A percentile compares a stretch with the other conserved stretches of the same genome.
Conservation (phyloP, 768 basidiomycete genomes). For the Tulasnella sp. region DNA sequence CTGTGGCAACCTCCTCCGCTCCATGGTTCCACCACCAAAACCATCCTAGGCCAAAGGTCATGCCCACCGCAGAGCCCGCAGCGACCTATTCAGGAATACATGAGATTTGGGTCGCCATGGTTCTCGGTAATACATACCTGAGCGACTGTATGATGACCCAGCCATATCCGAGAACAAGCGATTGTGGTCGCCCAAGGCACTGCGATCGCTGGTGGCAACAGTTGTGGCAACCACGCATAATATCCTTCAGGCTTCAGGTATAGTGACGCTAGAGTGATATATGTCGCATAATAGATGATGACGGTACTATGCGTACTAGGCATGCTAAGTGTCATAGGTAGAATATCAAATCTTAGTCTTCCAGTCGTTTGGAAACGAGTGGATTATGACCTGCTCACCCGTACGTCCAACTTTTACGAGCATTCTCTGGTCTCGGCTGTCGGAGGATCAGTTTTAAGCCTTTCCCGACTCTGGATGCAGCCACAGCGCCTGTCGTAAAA, state of each 20-base stretch:
- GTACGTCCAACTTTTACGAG: constrained; percentile 5
- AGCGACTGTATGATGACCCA: constrained; percentile 8
- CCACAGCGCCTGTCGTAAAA: constrained; percentile 4
- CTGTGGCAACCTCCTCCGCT: neutral
- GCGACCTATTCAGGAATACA: neutral
- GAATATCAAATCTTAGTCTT: neutral
- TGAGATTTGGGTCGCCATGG: neutral
- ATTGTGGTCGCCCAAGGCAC: constrained; percentile 6
- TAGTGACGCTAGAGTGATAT: constrained; percentile 4
- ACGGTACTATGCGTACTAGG: constrained; percentile 10
- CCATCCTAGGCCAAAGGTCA: neutral
- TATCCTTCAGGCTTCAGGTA: neutral
- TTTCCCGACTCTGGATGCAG: constrained; percentile 2
- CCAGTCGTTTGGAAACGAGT: neutral
- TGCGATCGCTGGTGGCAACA: neutral
- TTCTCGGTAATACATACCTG: neutral
- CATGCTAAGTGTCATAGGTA: constrained; percentile 1
- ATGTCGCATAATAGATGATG: constrained; percentile 13
- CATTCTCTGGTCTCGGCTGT: constrained; percentile 1
- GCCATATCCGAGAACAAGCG: constrained; percentile 9
- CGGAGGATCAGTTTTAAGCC: constrained; percentile 6
- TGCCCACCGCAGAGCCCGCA: constrained; percentile 3
- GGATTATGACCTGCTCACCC: neutral
- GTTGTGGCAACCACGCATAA: neutral
- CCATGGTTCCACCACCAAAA: constrained; percentile 11